phyloP scores from a whole-genome alignment of 495 filamentous ascomycete species.

The Penicillium psychrofluorescens region DNA sequence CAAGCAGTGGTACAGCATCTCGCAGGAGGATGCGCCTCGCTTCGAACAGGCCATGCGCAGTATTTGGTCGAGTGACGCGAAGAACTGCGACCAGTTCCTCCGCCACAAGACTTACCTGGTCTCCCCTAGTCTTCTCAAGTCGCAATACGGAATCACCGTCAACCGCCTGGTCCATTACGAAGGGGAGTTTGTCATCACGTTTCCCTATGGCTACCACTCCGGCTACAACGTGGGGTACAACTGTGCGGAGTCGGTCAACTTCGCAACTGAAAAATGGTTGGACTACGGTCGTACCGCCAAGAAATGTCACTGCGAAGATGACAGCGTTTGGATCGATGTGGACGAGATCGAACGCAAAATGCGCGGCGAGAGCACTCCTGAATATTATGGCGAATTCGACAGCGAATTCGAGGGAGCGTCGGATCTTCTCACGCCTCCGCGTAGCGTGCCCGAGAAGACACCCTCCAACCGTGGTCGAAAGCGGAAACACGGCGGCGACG shows the following conservation, averaged over 20 bases:
- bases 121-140: conserved; percentile 77
- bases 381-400: conserved; percentile 73
- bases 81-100: conserved; percentile 92
- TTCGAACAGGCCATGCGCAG: conserved; percentile 95
- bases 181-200: conserved; percentile 97
- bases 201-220: conserved; percentile 97
- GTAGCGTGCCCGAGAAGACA: conserved; percentile 58
- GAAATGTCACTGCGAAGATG: conserved; percentile 89
- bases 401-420: conserved; percentile 55
- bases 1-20: conserved; percentile 99
- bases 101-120: conserved; percentile 99
- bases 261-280: conserved; percentile 89
- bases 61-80: conserved; percentile 94
- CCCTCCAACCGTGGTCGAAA: conserved; percentile 50
- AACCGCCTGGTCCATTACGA: conserved; percentile 95
- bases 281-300: conserved; percentile 95
- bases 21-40: conserved; percentile 84
- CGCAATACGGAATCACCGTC: conserved; percentile 85
- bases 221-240: conserved; percentile 98
- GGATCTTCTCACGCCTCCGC: conserved; percentile 73
- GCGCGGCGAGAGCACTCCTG: conserved; percentile 80
- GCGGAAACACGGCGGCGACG: conserved; percentile 53
- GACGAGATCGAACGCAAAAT: conserved; percentile 91
- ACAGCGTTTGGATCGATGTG: conserved; percentile 98
- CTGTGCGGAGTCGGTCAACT: conserved; percentile 98